Base-by-base conservation (phyloP, 2,329 filamentous ascomycete species). In the Fusarium napiforme region DNA sequence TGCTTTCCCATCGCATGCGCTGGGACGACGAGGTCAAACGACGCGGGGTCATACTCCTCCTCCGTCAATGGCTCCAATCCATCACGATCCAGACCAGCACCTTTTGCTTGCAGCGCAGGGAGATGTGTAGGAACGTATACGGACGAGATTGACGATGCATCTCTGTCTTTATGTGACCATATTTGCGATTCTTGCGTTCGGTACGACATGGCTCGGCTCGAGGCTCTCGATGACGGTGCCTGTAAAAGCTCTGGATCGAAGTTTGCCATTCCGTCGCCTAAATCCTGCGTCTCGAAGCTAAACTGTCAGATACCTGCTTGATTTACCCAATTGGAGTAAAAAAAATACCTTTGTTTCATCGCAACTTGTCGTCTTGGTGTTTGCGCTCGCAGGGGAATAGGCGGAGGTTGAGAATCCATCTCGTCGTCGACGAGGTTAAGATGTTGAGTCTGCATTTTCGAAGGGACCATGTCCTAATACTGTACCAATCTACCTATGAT, bases 41-140 rank as follows among this genome's bases (percentile, higher is more conserved):
- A 76, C 15, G 74, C 74, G 1, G 74, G 74, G 12, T 76, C 74
- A n/a, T 71, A 75, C 23, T 76, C 74, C 40, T 76, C 74, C 43
- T 76, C 74, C 3, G 52, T 71, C 60, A 76, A 43, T 2, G 74
- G 74, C 45, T 76, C 71, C 14, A 76, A 39, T 0, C 74, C 74
- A 14, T 76, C 74, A 23, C 66, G 57, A 16, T 76, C 74, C 28
- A 66, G 42, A 4, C 73, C 73, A 9, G 64, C 71, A 0, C 73
- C 71, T 39, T 72, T 75, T 2, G 64, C 61, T 36, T 76, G 74
- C 5, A 76, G 62, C 21, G 69, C 69, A 4, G 74, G 72, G 15
- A 76, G 65, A 39, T 69, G 59, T 7, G 72, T 75, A 4, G 69
- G 61, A 1, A 65, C 36, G 5, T 75, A 66, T 28, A 73, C 58